A percentile compares a stretch with the other conserved stretches of the same genome.
Conservation (phyloP, 805 yeast species). For the Candida berthetii region DNA sequence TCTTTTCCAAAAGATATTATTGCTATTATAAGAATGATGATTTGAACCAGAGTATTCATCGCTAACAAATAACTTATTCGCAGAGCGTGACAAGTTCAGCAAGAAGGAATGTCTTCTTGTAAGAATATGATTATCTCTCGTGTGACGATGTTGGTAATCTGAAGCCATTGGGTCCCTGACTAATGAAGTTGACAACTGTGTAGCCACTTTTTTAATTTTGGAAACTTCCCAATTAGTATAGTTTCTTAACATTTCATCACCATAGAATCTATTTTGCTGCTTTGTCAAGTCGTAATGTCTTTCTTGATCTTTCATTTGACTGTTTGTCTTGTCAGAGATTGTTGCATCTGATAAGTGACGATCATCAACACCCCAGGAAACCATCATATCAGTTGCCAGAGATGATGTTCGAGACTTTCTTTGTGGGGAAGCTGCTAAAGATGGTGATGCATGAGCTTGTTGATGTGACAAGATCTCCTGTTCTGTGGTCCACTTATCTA, state of each 20-base stretch:
- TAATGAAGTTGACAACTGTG: conserved; percentile 16
- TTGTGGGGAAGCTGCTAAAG: conserved; percentile 1
- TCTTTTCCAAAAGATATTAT: conserved; percentile 14
- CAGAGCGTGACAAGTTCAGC: conserved; percentile 13
- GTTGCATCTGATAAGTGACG: conserved; percentile 5
- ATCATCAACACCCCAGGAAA: conserved; percentile 29
- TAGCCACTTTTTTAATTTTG: conserved; percentile 18
- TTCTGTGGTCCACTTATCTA: conserved; percentile 21
- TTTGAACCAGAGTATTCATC: neutral
- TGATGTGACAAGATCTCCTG: conserved; percentile 14
- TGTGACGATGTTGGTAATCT: neutral
- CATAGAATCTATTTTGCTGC: conserved; percentile 15
- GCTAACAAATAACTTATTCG: conserved; percentile 11
- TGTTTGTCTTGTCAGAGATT: neutral
- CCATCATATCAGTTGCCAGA: conserved; percentile 17
- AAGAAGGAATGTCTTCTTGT: conserved; percentile 15
- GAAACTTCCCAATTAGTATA: conserved; percentile 16
- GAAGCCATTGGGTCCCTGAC: conserved; percentile 3
- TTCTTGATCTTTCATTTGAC: neutral
- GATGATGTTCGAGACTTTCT: conserved; percentile 1
- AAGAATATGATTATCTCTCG: neutral
- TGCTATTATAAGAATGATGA: too few relatives aligned
- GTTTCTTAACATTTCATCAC: conserved; percentile 17
- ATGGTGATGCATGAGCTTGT: conserved; percentile 1
- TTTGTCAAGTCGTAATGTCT: neutral